Conservation (phyloP, 768 basidiomycete species). For the Termitomyces eurrhizus region DNA sequence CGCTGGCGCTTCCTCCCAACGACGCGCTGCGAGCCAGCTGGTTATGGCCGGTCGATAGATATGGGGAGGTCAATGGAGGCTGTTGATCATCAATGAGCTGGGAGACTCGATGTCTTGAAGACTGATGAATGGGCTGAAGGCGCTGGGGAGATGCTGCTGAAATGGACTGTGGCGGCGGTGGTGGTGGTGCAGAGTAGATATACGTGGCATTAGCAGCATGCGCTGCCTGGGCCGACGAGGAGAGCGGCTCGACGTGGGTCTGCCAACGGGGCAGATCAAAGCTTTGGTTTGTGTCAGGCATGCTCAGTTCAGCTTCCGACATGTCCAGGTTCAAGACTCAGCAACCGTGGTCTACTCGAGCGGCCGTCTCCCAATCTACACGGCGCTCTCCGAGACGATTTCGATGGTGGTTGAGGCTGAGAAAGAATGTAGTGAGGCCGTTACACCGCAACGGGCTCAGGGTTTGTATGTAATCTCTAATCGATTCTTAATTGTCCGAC, state of each 20-base stretch:
- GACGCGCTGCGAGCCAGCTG: conserved; percentile 68
- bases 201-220: conserved; percentile 52
- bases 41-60: conserved; percentile 46
- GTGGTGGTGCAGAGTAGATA: conserved; percentile 54
- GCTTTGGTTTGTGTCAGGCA: conserved; percentile 75
- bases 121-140: conserved; percentile 48
- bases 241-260: conserved; percentile 55
- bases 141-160: conserved; percentile 40
- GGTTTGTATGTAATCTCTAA: conserved; percentile 18
- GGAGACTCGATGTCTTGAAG: conserved; percentile 52
- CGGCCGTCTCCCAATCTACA: conserved; percentile 6
- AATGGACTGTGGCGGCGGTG: conserved; percentile 43
- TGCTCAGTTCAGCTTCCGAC: conserved; percentile 78
- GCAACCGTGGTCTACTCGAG: conserved; percentile 13
- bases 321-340: conserved; percentile 35
- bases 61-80: conserved; percentile 41
- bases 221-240: conserved; percentile 41
- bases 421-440: conserved; percentile 10
- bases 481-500: conserved; percentile 16
- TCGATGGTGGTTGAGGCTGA: conserved; percentile 7
- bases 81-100: conserved; percentile 65
- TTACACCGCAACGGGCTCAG: conserved; percentile 18
- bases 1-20: conserved; percentile 44
- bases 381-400: conserved; percentile 1
- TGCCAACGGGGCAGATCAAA: conserved; percentile 79